Evolutionary conservation across 2,329 filamentous ascomycete genomes (phyloP).

Genomic region (Trichothecium sympodiale): DNA sequence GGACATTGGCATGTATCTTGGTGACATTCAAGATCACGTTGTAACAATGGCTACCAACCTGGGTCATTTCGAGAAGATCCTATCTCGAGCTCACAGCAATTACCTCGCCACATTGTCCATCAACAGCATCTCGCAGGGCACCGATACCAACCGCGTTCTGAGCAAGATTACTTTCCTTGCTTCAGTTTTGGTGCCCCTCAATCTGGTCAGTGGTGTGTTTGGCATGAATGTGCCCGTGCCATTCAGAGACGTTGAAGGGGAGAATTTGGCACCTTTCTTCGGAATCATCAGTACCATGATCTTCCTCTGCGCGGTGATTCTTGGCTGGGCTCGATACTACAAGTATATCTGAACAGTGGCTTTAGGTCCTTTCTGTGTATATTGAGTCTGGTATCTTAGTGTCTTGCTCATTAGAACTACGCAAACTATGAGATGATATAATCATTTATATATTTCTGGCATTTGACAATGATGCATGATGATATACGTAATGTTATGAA

Average conservation of each 20-base stretch:
- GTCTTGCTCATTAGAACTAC: not conserved
- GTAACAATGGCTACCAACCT: conserved; percentile 98
- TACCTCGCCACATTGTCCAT: conserved; percentile 92
- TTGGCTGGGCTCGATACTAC: conserved; percentile 33
- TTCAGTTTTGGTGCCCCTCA: conserved; percentile 91
- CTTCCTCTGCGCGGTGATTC: conserved; percentile 34
- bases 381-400: conserved; percentile 1
- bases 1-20: conserved; percentile 92
- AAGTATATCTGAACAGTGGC: conserved; percentile 30
- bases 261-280: conserved; percentile 44
- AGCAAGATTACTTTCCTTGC: conserved; percentile 93
- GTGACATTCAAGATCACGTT: conserved; percentile 97
- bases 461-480: too few relatives aligned
- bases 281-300: conserved; percentile 42
- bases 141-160: conserved; percentile 76
- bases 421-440: too few relatives aligned
- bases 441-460: too few relatives aligned
- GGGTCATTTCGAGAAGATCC: conserved; percentile 93
- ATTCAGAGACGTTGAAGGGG: conserved; percentile 35
- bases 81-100: conserved; percentile 87
- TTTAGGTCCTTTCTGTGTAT: not conserved
- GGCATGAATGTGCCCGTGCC: conserved; percentile 81
- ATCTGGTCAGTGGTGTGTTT: conserved; percentile 77
- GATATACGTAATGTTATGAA: too few relatives aligned
- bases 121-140: conserved; percentile 80